Percentiles rank a stretch among this genome's conserved stretches.
Conservation (phyloP, 1,139 yeast species). For the Diutina neorugosa region DNA sequence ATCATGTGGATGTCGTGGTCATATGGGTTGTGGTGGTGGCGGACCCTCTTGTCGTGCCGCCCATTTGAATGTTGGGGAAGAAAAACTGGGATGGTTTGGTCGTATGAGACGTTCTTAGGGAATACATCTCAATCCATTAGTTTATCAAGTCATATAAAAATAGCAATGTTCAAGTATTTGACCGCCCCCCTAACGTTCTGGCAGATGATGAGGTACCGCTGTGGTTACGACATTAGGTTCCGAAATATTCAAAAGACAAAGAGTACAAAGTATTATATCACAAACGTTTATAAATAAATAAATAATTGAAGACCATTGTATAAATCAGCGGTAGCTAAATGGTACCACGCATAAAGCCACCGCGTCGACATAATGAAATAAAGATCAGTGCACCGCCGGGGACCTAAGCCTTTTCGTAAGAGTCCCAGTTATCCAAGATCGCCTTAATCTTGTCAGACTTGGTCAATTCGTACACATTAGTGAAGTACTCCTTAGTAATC, state of each 20-base stretch:
- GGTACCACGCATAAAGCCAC: constrained; percentile 3
- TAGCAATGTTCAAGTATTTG: neutral
- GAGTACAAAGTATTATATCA: neutral
- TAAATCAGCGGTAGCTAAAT: neutral
- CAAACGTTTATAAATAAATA: constrained; percentile 2
- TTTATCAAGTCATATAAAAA: too few species aligned
- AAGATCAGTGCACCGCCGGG: neutral
- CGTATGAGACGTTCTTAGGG: neutral
- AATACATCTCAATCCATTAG: too few species aligned
- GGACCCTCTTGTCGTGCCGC: constrained; percentile 1
- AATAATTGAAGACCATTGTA: neutral
- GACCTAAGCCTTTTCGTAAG: constrained; percentile 42
- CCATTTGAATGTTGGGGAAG: neutral
- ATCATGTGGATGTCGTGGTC: neutral
- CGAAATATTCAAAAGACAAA: neutral
- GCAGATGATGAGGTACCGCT: neutral
- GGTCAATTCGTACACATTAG: constrained; percentile 87
- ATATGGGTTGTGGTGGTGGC: neutral
- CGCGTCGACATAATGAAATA: neutral
- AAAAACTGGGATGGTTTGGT: neutral
- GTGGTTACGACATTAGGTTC: neutral
- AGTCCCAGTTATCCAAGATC: constrained; percentile 91
- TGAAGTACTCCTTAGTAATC: constrained; percentile 91
- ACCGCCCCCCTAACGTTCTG: neutral
- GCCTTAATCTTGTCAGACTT: constrained; percentile 83